A percentile compares a stretch with the other conserved stretches of the same genome.
phyloP scores from a whole-genome alignment of 2,329 filamentous ascomycete genomes.

The Periconia digitata region DNA sequence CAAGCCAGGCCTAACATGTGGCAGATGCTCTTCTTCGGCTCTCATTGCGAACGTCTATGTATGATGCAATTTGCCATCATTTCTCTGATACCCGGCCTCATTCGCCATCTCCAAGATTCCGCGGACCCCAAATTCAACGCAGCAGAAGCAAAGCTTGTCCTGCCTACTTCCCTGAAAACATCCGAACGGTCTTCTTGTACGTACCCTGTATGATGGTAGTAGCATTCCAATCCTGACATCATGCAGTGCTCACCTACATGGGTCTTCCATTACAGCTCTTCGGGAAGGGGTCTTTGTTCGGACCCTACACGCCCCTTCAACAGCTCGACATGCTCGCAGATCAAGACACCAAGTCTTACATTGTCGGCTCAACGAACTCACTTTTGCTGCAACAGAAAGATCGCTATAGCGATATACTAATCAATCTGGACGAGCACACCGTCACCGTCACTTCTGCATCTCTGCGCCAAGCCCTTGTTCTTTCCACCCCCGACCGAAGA shows the following conservation, averaged over 20 bases:
- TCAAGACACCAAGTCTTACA: slow-evolving; percentile 92
- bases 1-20: slow-evolving; percentile 13
- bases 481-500: slow-evolving; percentile 84
- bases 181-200: slow-evolving; percentile 82
- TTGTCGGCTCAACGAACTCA: slow-evolving; percentile 96
- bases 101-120: slow-evolving; percentile 90
- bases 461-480: slow-evolving; percentile 70
- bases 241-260: slow-evolving; percentile 80
- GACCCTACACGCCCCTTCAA: slow-evolving; percentile 94
- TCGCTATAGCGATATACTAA: slow-evolving; percentile 91
- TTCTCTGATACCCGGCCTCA: slow-evolving; percentile 88
- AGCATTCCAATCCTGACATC: slow-evolving; percentile 21
- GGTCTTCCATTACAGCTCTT: slow-evolving; percentile 93
- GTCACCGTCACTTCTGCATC: slow-evolving; percentile 82
- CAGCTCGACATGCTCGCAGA: slow-evolving; percentile 93
- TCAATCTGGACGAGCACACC: slow-evolving; percentile 89
- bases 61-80: slow-evolving; percentile 98
- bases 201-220: slow-evolving; percentile 9
- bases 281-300: slow-evolving; percentile 93
- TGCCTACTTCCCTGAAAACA: slow-evolving; percentile 82
- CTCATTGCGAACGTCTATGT: slow-evolving; percentile 92
- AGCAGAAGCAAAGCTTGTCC: slow-evolving; percentile 73
- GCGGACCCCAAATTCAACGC: slow-evolving; percentile 89
- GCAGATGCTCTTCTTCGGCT: slow-evolving; percentile 97
- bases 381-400: slow-evolving; percentile 91